phyloP scores from a whole-genome alignment of 140 eudicot species.

The Ambrosia hybrid region DNA sequence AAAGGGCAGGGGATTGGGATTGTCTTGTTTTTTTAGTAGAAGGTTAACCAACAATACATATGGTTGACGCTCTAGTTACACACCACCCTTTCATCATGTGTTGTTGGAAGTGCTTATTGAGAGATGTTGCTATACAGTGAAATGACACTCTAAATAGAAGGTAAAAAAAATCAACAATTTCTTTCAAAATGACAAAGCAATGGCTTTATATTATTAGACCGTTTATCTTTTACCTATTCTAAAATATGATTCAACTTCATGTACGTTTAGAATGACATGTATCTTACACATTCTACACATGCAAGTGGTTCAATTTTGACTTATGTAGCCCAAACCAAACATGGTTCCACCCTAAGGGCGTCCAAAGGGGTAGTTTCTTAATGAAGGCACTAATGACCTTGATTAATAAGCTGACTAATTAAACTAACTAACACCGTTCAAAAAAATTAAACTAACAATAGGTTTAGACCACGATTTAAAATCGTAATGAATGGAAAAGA shows the following conservation, averaged over 20 bases:
- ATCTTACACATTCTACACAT: background rate
- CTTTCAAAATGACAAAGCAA: too few species aligned
- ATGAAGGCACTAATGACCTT: conserved; percentile 14
- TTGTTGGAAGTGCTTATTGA: too few species aligned
- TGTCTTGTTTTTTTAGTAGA: too few species aligned
- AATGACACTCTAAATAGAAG: too few species aligned
- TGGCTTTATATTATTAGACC: too few species aligned
- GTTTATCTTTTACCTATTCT: too few species aligned
- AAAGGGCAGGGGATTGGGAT: too few species aligned
- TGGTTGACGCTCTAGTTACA: too few species aligned
- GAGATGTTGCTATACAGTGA: too few species aligned
- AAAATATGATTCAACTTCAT: background rate
- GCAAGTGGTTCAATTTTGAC: conserved; percentile 30
- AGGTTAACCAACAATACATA: too few species aligned
- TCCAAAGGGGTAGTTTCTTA: conserved; percentile 24
- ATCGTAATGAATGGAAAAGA: background rate
- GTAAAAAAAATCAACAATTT: too few species aligned
- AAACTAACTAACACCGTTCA: background rate
- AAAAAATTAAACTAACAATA: background rate
- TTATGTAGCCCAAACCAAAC: conserved; percentile 1
- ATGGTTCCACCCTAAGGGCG: conserved; percentile 23
- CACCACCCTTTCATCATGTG: too few species aligned
- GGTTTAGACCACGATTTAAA: background rate
- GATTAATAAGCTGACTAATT: conserved; percentile 19
- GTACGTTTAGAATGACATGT: background rate